A percentile compares a stretch with the other conserved stretches of the same genome.
Conservation (phyloP, 768 basidiomycete species). For the Suillus sp. region DNA sequence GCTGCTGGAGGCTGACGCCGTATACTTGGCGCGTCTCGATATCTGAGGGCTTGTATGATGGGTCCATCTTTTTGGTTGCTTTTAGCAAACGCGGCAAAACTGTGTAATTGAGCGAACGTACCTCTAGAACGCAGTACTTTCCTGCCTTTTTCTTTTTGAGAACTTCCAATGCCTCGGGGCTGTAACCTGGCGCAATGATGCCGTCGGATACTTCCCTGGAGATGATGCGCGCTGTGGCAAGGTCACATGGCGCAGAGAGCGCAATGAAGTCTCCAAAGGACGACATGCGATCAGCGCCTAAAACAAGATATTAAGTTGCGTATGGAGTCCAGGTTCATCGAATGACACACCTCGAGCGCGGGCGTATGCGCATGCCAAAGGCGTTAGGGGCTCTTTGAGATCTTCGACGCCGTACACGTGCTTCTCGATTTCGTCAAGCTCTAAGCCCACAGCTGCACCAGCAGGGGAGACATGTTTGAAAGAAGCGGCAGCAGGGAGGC, state of each 20-base stretch:
- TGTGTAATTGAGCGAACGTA: slow-evolving; percentile 32
- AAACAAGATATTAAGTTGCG: slow-evolving; percentile 13
- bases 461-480: slow-evolving; percentile 99
- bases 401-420: slow-evolving; percentile 97
- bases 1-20: slow-evolving; percentile 88
- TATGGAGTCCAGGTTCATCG: neutral
- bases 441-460: slow-evolving; percentile 90
- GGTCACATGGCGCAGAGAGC: slow-evolving; percentile 88
- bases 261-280: slow-evolving; percentile 99
- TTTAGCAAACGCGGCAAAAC: slow-evolving; percentile 14
- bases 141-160: slow-evolving; percentile 96
- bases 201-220: slow-evolving; percentile 99
- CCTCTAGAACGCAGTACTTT: slow-evolving; percentile 97
- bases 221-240: slow-evolving; percentile 94
- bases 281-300: slow-evolving; percentile 98
- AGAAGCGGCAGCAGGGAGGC: slow-evolving; percentile 93
- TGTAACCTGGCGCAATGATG: slow-evolving; percentile 94
- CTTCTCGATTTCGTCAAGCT: slow-evolving; percentile 81
- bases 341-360: slow-evolving; percentile 78
- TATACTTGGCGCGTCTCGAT: slow-evolving; percentile 95
- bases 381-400: slow-evolving; percentile 85
- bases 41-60: slow-evolving; percentile 73
- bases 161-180: slow-evolving; percentile 83
- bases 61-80: slow-evolving; percentile 70
- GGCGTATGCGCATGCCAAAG: slow-evolving; percentile 91